Evolutionary conservation across 176 grass and related monocot species (phyloP), one percentile per base, ranked within the genome.

Genomic region (Triticum timopheevii): DNA sequence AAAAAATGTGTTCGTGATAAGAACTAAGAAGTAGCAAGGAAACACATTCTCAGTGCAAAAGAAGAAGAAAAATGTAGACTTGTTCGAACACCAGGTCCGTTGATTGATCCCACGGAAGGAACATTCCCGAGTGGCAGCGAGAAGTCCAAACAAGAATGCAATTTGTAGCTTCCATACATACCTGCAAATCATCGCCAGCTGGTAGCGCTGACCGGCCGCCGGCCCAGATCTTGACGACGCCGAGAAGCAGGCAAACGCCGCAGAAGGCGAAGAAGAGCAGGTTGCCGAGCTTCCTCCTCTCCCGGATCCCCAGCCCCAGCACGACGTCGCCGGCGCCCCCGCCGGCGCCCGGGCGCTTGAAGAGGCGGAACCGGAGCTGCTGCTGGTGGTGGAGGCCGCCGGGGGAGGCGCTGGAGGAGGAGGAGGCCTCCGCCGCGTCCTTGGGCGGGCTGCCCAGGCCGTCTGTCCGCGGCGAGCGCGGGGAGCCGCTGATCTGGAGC

Each of bases 401-500:
- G 16, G 50, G 80, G 19, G 54, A 58, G 23, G 71, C 11, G 70
- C 6, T 4, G 3, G 62, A n/a, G 17, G 76, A 80, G 5, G 61
- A n/a, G 17, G 76, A 76, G 1, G 83, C 1, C 80, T 89, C 87
- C 13, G 30, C 36, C 12, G 80, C 49, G 45, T 95, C 90, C 7
- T 76, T 56, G 1, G 70, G 75, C 16, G 93, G 81, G 81, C 91
- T 93, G 25, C 84, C 91, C 49, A 88, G 6, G 2, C 80, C 84
- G 24, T 98, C 97, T 16, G 61, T 72, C 24, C 89, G 31, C 19
- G 93, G 92, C 58, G 93, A 94, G 76, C 90, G 87, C 30, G 96
- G 96, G 20, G 96, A 98, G 82, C 92, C 85, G 82, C 91, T 91
- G 88, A 96, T 98, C 94, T 98, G 97, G 38, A 98, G 92, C 88